These are phyloP conservation scores for Kentomonas sorsogonicus DNA, from an alignment of 208 protist genomes.

Conservation along the genomic window DNA sequence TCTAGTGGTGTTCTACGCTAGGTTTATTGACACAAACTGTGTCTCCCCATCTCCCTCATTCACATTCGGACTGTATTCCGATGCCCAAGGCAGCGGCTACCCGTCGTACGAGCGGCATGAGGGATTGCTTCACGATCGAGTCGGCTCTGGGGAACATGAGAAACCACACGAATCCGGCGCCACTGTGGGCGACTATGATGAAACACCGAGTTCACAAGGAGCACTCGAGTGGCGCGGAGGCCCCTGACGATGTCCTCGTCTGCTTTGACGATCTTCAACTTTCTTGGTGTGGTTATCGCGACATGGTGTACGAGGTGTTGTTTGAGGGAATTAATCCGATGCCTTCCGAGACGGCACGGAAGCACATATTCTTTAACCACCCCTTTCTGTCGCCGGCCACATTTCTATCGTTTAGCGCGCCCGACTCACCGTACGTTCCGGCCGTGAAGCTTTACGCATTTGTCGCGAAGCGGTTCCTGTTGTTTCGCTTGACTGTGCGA, in stretches of 20 bases:
- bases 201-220: slow-evolving; percentile 36
- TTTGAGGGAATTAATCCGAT: slow-evolving; percentile 54
- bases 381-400: slow-evolving; percentile 83
- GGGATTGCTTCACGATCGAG: no score
- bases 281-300: slow-evolving; percentile 61
- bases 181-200: slow-evolving; percentile 71
- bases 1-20: no score
- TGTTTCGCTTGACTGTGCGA: slow-evolving; percentile 78
- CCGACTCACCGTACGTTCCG: slow-evolving; percentile 44
- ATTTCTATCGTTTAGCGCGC: slow-evolving; percentile 69
- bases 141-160: slow-evolving; percentile 48
- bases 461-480: slow-evolving; percentile 71
- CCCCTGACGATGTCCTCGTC: slow-evolving; percentile 20
- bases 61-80: no score
- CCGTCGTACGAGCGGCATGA: no score
- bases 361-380: slow-evolving; percentile 71
- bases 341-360: slow-evolving; percentile 20
- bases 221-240: neutral
- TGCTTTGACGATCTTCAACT: slow-evolving; percentile 66
- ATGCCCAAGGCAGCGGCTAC: no score
- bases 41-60: no score
- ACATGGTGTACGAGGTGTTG: slow-evolving; percentile 65
- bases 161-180: slow-evolving; percentile 61
- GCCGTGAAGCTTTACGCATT: slow-evolving; percentile 82
- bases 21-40: no score